A percentile compares a stretch with the other conserved stretches of the same genome.
Evolutionary conservation across 129 eudicot species (phyloP).

Genomic region (Artemisia argyi): DNA sequence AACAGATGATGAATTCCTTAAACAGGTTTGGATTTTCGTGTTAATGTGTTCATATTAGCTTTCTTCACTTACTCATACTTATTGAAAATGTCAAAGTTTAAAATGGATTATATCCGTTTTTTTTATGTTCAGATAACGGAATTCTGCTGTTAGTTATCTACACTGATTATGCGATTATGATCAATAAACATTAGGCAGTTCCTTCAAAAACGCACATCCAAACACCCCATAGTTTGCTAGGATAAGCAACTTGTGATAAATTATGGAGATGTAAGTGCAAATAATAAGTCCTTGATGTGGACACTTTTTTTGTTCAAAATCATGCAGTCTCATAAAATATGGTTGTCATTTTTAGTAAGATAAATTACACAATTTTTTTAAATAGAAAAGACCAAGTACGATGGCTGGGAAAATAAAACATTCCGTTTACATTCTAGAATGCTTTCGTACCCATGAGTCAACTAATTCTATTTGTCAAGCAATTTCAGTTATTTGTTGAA

Average conservation of each 20-base stretch:
- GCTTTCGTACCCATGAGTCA: not conserved
- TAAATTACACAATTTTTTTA: not conserved
- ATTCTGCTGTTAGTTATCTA: not conserved
- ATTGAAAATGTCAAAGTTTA: too few relatives aligned
- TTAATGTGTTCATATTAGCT: too few relatives aligned
- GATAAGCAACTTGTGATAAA: not conserved
- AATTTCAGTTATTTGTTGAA: constrained; percentile 26
- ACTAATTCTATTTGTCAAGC: too few relatives aligned
- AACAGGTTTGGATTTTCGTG: constrained; percentile 47
- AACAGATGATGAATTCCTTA: constrained; percentile 83
- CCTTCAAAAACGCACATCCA: too few relatives aligned
- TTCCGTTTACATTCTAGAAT: constrained; percentile 12
- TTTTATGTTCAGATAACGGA: too few relatives aligned
- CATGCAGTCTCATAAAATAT: not conserved
- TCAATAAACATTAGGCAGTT: too few relatives aligned
- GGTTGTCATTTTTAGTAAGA: not conserved
- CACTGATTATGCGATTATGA: not conserved
- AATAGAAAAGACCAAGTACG: not conserved
- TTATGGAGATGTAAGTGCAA: constrained; percentile 1
- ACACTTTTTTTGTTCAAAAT: not conserved
- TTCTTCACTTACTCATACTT: too few relatives aligned
- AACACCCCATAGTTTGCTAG: too few relatives aligned
- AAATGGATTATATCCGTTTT: too few relatives aligned
- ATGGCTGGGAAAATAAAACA: not conserved
- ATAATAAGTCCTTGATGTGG: not conserved